These are phyloP conservation scores for Candida pseudoviswanathii DNA, from an alignment of 1,139 yeast species.

Conservation along the genomic window DNA sequence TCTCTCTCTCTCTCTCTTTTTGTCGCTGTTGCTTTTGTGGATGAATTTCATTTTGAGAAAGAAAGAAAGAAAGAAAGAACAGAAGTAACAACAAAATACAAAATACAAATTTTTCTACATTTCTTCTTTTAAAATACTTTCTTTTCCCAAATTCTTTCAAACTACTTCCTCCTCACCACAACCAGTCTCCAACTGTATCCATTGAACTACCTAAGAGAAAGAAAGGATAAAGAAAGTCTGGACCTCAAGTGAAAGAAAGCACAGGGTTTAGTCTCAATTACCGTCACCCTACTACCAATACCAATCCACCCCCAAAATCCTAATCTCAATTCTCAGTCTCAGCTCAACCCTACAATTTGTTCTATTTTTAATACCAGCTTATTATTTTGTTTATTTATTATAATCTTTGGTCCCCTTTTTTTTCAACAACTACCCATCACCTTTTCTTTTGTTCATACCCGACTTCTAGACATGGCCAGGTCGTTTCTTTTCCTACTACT, in stretches of 20 bases:
- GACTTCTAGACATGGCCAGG: too few relatives aligned
- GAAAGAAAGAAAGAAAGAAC: neutral
- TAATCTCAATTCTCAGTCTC: neutral
- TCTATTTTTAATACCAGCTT: neutral
- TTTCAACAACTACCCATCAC: too few relatives aligned
- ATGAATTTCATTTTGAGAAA: neutral
- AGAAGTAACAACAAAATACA: neutral
- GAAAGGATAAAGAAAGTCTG: too few relatives aligned
- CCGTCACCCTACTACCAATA: neutral
- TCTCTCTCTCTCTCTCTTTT: neutral
- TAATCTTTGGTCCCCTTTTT: too few relatives aligned
- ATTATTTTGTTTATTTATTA: neutral
- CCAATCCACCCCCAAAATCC: neutral
- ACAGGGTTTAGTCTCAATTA: too few relatives aligned
- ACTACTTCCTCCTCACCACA: too few relatives aligned
- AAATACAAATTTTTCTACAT: neutral
- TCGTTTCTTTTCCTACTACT: conserved; percentile 10
- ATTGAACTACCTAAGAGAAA: too few relatives aligned
- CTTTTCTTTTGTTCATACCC: too few relatives aligned
- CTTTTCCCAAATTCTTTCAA: too few relatives aligned
- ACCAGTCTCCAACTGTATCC: too few relatives aligned
- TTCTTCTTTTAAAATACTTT: neutral
- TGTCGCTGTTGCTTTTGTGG: neutral
- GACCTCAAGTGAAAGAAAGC: too few relatives aligned
- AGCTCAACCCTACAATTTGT: too few relatives aligned